Evolutionary conservation across 179 eudicot genomes (phyloP).

Genomic region (Beta corolliflora): DNA sequence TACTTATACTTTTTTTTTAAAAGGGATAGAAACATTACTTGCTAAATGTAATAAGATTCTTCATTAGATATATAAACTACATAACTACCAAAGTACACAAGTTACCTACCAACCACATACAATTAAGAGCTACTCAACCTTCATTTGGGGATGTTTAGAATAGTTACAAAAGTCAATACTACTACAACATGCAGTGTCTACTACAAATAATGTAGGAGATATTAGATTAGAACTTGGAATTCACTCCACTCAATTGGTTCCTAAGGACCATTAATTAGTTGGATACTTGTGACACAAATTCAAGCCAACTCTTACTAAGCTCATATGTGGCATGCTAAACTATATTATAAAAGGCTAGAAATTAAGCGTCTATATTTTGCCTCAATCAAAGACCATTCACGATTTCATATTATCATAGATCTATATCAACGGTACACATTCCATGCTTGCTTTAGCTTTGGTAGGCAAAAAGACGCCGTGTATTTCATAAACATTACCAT

Average conservation of each 20-base stretch:
- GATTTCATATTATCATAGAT: background rate
- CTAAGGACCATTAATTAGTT: background rate
- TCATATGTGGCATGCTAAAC: background rate
- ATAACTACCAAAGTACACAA: no score
- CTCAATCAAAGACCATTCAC: background rate
- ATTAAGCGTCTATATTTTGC: background rate
- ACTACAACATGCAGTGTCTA: no score
- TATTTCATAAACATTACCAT: background rate
- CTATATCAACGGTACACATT: background rate
- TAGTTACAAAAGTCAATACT: no score
- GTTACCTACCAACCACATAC: no score
- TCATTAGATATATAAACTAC: no score
- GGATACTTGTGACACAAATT: background rate
- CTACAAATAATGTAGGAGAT: background rate
- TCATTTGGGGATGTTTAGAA: no score
- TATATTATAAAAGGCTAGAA: background rate
- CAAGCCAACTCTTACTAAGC: background rate
- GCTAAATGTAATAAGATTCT: no score
- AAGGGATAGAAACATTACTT: no score
- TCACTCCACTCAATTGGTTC: background rate
- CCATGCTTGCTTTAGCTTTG: no score
- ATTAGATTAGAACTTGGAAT: background rate
- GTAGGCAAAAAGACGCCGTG: conserved; percentile 1
- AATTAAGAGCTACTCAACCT: no score
- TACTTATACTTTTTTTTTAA: no score